Evolutionary conservation across 2,329 filamentous ascomycete species (phyloP), one percentile per base, ranked within the genome.

Genomic region (Furcasterigmium furcatum): DNA sequence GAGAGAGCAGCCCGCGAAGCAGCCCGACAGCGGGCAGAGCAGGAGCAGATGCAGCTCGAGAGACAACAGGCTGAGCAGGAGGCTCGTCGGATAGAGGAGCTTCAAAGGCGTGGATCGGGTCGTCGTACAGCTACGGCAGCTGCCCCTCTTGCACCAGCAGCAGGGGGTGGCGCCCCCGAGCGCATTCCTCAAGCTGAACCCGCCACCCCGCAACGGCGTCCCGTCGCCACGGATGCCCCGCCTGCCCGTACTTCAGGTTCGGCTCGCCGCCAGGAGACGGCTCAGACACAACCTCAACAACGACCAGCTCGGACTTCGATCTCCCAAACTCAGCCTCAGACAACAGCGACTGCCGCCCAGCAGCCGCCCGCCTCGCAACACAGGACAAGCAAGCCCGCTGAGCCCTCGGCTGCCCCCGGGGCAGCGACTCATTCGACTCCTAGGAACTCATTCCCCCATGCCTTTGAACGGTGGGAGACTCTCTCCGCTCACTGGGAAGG

Each of bases 401-500:
- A 59, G 22, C 66, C 67, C 21, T 43, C 63, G 21, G 62, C 66
- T 9, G 30, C 30, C 19, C 53, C 61, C 39, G 50, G 54, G 9
- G 54, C 61, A 22, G 56, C 63, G 14, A 56, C 34, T 7, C 34
- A 18, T 12, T 18, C 55, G 43, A 65, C 76, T 43, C 65, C 77
- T 43, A 74, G 83, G 46, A 88, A 87, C 39, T 84, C 85, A 0
- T 97, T 99, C 54, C 94, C 94, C 1, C 94, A 97, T 66, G 94
- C 94, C 0, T 99, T 99, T 59, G 92, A 99, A 66, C 81, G 94
- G 49, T 99, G 94, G 94, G 94, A 99, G 63, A 92, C 89, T 0
- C 71, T 99, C 3, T 99, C 94, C 0, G 95, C 94, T 6, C 92
- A 97, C 57, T 99, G 94, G 94, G 94, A 99, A 64, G 94, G 94